Conservation (phyloP, 2,329 filamentous ascomycete species). For the Blumeria hordei region DNA sequence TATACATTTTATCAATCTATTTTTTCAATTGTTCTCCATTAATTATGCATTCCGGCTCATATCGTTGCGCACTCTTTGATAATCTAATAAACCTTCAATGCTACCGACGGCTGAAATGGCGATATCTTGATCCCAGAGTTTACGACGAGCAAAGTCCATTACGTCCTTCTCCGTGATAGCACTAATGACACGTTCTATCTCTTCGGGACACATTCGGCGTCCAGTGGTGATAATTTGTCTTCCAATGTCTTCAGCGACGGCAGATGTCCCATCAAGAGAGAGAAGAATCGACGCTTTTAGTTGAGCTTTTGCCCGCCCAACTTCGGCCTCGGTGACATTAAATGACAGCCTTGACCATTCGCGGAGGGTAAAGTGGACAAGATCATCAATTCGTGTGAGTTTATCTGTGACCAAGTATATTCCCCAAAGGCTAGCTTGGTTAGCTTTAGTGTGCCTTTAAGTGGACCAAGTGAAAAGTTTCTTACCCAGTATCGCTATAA, state of each 20-base stretch:
- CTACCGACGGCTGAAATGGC: conserved; percentile 80
- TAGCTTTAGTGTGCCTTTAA: conserved; percentile 13
- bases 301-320: conserved; percentile 96
- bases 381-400: conserved; percentile 68
- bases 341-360: conserved; percentile 92
- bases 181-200: conserved; percentile 83
- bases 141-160: conserved; percentile 85
- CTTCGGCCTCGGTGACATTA: conserved; percentile 71
- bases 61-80: conserved; percentile 56
- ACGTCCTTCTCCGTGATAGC: conserved; percentile 85
- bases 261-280: conserved; percentile 89
- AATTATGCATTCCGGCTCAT: conserved; percentile 50
- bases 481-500: conserved; percentile 97
- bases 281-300: conserved; percentile 96
- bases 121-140: conserved; percentile 93
- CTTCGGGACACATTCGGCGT: conserved; percentile 67
- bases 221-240: conserved; percentile 96
- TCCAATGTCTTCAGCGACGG: conserved; percentile 93
- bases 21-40: too few species aligned
- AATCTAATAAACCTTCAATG: conserved; percentile 64
- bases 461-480: neutral
- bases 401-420: conserved; percentile 95
- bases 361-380: conserved; percentile 92
- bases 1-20: too few species aligned
- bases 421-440: conserved; percentile 64